Conservation (phyloP, 768 basidiomycete genomes). For the Amanita jacksonii region DNA sequence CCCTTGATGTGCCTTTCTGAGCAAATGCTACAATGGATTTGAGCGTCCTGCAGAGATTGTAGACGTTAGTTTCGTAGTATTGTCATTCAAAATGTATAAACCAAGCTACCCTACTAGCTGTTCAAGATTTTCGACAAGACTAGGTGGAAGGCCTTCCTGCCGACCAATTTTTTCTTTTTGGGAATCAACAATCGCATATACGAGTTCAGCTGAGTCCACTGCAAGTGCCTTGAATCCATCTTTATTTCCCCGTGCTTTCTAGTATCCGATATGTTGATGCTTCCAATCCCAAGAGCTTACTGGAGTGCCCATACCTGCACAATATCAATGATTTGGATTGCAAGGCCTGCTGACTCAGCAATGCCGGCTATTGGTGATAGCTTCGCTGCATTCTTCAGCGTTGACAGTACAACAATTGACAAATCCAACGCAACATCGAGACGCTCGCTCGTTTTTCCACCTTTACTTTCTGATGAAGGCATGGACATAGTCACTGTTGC, state of each 20-base stretch:
- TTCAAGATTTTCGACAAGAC: conserved; percentile 1
- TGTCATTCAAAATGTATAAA: too few species aligned
- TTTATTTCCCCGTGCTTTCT: conserved; percentile 5
- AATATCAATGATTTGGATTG: conserved; percentile 1
- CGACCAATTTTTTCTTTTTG: not conserved
- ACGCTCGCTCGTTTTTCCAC: not conserved
- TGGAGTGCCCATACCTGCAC: not conserved
- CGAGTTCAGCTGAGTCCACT: conserved; percentile 5
- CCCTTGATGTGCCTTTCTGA: conserved; percentile 1
- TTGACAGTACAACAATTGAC: not conserved
- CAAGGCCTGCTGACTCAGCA: conserved; percentile 2
- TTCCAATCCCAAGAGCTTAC: too few species aligned
- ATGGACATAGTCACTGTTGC: too few species aligned
- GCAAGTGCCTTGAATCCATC: conserved; percentile 2
- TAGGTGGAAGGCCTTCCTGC: not conserved
- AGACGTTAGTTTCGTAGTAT: not conserved
- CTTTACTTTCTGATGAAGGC: not conserved
- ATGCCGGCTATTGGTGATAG: conserved; percentile 5
- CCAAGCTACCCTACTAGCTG: conserved; percentile 5
- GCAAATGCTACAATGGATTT: not conserved
- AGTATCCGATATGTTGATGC: not conserved
- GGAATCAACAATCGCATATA: conserved; percentile 5
- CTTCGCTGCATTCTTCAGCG: not conserved
- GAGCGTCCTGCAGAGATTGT: not conserved
- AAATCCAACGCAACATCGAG: conserved; percentile 3